Base-by-base conservation (phyloP, 2,329 filamentous ascomycete species). In the Fusarium proliferatum region DNA sequence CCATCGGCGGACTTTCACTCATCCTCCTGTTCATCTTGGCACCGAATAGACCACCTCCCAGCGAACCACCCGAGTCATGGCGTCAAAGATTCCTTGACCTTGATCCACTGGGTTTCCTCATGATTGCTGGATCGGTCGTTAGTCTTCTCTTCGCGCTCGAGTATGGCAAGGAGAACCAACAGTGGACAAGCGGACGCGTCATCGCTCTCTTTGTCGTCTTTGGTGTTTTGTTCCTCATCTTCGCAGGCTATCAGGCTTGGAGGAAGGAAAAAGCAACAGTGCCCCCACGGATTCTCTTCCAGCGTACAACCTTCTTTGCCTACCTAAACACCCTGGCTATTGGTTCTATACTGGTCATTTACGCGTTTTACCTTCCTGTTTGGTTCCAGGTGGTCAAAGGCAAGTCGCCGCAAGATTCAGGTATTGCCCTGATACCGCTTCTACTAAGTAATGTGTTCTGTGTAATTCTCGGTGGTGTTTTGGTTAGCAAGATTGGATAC, bases 321-420 rank as follows among this genome's bases (percentile, higher is more conserved):
- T 67, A 58, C 6, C 26, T 72, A 0, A 53, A 56, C 3, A 46
- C 56, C 1, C 38, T 72, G 5, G 33, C 48, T 0, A 26, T 58
- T 6, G 49, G 69, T 3, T 69, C 64, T 2, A 45, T 64, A 2
- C 12, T 72, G 10, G 69, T 72, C 0, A 46, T 72, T 0, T 72
- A 64, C 43, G 10, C 69, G 1, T 72, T 72, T 11, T 72, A 72
- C 5, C 46, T 72, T 3, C 69, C 69, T 1, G 42, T 72, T 1
- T 72, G 69, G 69, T 69, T 72, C 16, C 69, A 72, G 16, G 58
- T 72, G 4, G 59, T 72, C 2, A 62, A 72, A 1, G 64, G 69
- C 0, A 71, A 68, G 5, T 68, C 68, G 0, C 41, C 69, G 0
- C 28, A 72, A 2, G 43, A 61, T 4, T 71, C 69, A n/a, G 64